Evolutionary conservation across 2,329 filamentous ascomycete genomes (phyloP).

Genomic region (Furcasterigmium furcatum): DNA sequence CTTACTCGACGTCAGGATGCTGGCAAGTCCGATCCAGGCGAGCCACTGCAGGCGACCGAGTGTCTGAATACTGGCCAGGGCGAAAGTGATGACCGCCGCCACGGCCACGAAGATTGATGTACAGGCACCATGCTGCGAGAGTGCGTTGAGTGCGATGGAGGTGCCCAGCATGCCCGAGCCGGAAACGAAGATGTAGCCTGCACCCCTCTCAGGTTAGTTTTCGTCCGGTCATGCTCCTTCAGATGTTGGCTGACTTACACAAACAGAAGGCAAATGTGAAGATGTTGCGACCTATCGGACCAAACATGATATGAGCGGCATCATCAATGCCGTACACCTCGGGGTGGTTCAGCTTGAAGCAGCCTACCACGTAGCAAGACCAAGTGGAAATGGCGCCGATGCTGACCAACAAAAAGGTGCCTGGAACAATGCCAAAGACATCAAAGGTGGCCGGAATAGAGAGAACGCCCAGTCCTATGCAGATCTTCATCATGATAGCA

Average conservation of each 20-base stretch:
- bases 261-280: conserved; percentile 30
- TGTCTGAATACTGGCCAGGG: conserved; percentile 26
- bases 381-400: conserved; percentile 41
- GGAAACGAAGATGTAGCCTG: conserved; percentile 19
- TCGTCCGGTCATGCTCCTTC: too few species aligned
- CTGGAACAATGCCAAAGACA: conserved; percentile 41
- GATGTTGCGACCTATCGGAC: conserved; percentile 37
- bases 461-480: conserved; percentile 42
- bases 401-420: conserved; percentile 34
- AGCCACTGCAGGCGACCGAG: conserved; percentile 26
- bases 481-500: conserved; percentile 40
- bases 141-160: conserved; percentile 34
- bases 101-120: conserved; percentile 35
- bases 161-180: conserved; percentile 36
- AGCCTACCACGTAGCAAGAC: conserved; percentile 43
- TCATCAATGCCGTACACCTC: conserved; percentile 52
- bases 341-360: conserved; percentile 45
- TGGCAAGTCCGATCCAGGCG: conserved; percentile 20
- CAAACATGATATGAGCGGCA: conserved; percentile 44
- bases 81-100: conserved; percentile 22
- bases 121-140: conserved; percentile 32
- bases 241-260: conserved; percentile 21
- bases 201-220: background rate
- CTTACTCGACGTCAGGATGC: conserved; percentile 9
- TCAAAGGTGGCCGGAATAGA: conserved; percentile 42